Conservation (phyloP, 805 yeast species). For the Saccharomycopsis sp. region DNA sequence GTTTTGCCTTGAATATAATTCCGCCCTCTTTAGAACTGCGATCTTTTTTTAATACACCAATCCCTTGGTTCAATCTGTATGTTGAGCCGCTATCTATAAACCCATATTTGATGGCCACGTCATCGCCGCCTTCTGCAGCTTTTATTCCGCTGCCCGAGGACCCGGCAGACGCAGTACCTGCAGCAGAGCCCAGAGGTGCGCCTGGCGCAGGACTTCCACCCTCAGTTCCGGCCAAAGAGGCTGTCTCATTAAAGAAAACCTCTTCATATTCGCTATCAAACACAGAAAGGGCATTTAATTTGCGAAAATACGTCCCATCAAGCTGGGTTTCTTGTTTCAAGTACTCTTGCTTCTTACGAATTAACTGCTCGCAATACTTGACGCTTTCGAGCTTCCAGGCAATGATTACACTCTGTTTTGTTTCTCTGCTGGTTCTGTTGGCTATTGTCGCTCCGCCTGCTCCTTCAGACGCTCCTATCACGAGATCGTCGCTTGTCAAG, state of each 20-base stretch:
- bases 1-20: slow-evolving; percentile 31
- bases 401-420: slow-evolving; percentile 39
- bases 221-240: not conserved
- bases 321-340: slow-evolving; percentile 48
- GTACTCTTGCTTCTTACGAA: slow-evolving; percentile 45
- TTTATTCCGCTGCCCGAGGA: too few relatives aligned
- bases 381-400: slow-evolving; percentile 86
- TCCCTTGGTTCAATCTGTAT: slow-evolving; percentile 60
- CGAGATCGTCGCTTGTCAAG: slow-evolving; percentile 41
- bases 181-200: too few relatives aligned
- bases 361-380: slow-evolving; percentile 43
- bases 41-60: slow-evolving; percentile 60
- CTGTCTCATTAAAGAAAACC: not conserved
- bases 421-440: slow-evolving; percentile 28
- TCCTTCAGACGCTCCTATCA: slow-evolving; percentile 23
- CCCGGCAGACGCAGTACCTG: too few relatives aligned
- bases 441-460: slow-evolving; percentile 23
- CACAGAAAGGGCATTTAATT: slow-evolving; percentile 26
- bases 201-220: too few relatives aligned
- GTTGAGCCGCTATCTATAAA: slow-evolving; percentile 86
- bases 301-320: slow-evolving; percentile 68
- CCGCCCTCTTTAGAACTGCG: slow-evolving; percentile 34
- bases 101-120: slow-evolving; percentile 81
- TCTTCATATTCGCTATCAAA: slow-evolving; percentile 3
- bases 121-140: slow-evolving; percentile 29